Evolutionary conservation across 257 asterid species (phyloP), one percentile per base, ranked within the genome.

Genomic region (Gynochthodes officinalis): DNA sequence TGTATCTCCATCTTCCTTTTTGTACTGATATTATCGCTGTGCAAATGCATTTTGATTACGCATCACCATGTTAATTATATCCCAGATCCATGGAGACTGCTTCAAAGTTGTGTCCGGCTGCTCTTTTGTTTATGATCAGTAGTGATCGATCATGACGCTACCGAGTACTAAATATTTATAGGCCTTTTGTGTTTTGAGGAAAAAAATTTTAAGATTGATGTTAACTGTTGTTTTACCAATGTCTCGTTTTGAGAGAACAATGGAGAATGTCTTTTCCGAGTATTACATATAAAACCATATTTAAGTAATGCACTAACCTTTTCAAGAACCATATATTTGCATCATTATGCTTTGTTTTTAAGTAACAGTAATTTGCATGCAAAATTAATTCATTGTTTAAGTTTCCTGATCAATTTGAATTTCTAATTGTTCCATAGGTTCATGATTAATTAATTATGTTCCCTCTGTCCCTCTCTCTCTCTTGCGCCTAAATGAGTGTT

Each of bases 341-440:
- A 60, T 40, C 40, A 52, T 74, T 52, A 62, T 76, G 64, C 62
- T 75, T 77, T 46, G 49, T 9, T 25, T 76, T 67, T 73, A 69
- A 83, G 70, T 18, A 69, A 76, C 30, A 46, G 11, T 44, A 60
- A 40, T 49, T 60, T 73, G 46, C 76, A 70, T 69, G 64, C 14
- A 50, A 57, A 13, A 23, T 66, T 53, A 21, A 53, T 44, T 44
- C 42, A 10, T 7, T 33, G 44, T 32, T 2, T 21, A 2, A 71
- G 44, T 59, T 71, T 42, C 18, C 43, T 71, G 18, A 21, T 49
- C 27, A 43, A 71, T 30, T 44, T 44, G 44, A 12, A 28, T 10
- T 42, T 42, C 48, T 37, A 2, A 37, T 37, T n/a, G n/a, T n/a
- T n/a, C n/a, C n/a, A n/a, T n/a, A n/a, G n/a, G n/a, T n/a, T n/a